phyloP scores from a whole-genome alignment of 2,329 filamentous ascomycete genomes.

The Diaporthe citriasiana region DNA sequence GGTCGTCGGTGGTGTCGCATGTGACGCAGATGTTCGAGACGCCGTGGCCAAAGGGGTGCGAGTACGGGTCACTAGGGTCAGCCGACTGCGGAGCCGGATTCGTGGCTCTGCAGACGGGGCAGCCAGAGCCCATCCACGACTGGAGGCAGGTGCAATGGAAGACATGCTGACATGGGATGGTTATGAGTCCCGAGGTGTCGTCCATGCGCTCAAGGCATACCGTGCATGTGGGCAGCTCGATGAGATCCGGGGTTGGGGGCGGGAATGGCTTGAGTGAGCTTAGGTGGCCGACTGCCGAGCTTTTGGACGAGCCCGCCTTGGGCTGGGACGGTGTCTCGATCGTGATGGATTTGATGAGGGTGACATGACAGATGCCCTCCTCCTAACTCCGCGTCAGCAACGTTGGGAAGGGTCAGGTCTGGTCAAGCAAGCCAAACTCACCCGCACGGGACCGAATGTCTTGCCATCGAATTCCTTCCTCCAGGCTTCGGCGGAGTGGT shows the following conservation, averaged over 20 bases:
- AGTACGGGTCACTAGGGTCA: conserved; percentile 64
- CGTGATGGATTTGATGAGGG: conserved; percentile 93
- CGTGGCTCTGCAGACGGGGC: conserved; percentile 94
- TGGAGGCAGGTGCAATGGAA: conserved; percentile 97
- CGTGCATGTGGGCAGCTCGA: conserved; percentile 95
- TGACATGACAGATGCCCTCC: conserved; percentile 88
- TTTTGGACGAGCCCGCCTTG: conserved; percentile 43
- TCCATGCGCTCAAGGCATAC: conserved; percentile 99
- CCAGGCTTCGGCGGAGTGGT: conserved; percentile 82
- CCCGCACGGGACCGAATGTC: conserved; percentile 92
- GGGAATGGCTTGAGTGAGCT: conserved; percentile 71
- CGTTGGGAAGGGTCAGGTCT: conserved; percentile 10
- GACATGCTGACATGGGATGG: conserved; percentile 96
- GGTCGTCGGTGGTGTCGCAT: conserved; percentile 84
- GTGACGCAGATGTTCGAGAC: conserved; percentile 82
- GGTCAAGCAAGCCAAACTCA: conserved; percentile 55
- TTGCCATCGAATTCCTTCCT: conserved; percentile 91
- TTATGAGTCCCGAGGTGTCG: conserved; percentile 93
- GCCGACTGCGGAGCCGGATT: conserved; percentile 58
- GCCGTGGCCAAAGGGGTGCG: conserved; percentile 70
- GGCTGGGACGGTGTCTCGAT: conserved; percentile 77
- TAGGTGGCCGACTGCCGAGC: conserved; percentile 53
- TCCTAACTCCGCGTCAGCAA: conserved; percentile 66
- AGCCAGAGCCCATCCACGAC: conserved; percentile 95
- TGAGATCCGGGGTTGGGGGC: conserved; percentile 81